phyloP scores from a whole-genome alignment of 257 asterid species.

The Solanum etuberosum region DNA sequence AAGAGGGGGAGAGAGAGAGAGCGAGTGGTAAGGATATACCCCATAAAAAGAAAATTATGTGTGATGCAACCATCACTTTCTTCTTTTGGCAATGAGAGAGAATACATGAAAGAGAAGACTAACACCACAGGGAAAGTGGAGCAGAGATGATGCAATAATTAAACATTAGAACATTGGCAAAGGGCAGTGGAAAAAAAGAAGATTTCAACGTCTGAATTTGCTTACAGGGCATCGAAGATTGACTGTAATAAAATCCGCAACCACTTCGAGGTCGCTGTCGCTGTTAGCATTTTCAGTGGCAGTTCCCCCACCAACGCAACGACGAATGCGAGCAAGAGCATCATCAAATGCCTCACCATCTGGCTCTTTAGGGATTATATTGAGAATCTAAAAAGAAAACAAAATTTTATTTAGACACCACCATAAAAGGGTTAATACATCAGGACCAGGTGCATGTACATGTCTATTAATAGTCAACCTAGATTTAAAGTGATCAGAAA shows the following conservation, averaged over 20 bases:
- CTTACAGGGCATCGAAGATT: constrained; percentile 88
- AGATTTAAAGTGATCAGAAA: not conserved
- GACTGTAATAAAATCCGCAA: constrained; percentile 62
- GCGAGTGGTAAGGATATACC: not conserved
- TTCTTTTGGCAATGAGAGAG: not conserved
- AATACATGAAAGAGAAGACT: not conserved
- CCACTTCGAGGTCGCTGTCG: constrained; percentile 81
- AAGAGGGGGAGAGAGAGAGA: not conserved
- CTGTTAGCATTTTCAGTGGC: constrained; percentile 69
- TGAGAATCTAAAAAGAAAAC: constrained; percentile 34
- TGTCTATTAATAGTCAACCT: not conserved
- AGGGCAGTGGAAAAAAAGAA: not conserved
- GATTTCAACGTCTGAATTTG: not conserved
- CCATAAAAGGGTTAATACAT: not conserved
- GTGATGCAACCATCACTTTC: not conserved
- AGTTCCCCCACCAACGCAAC: constrained; percentile 53
- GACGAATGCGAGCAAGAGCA: constrained; percentile 47
- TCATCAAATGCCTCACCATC: constrained; percentile 73
- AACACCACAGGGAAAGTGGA: not conserved
- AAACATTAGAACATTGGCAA: not conserved
- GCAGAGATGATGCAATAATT: not conserved
- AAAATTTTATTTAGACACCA: not conserved
- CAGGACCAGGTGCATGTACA: not conserved
- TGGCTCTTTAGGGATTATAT: constrained; percentile 53
- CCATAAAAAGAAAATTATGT: not conserved